Percentiles rank a stretch among this genome's conserved stretches.
Evolutionary conservation across 352 stramenopile species (phyloP).

Genomic region (Globisporangium spinosum): DNA sequence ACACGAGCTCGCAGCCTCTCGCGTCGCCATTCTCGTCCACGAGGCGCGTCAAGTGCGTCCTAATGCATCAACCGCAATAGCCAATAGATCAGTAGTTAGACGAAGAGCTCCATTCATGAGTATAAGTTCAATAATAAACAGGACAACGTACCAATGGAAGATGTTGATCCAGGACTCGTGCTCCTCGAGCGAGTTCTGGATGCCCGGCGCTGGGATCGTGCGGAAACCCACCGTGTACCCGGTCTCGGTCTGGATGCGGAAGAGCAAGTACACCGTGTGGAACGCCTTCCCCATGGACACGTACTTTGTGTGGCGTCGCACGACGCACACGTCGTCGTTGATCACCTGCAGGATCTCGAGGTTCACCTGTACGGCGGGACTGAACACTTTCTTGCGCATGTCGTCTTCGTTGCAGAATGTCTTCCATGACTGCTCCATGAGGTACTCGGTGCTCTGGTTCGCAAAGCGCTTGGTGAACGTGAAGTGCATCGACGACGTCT

Average conservation of each 20-base stretch:
- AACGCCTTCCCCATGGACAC: conserved; percentile 42
- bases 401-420: conserved; percentile 43
- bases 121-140: background rate
- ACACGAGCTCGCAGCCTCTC: conserved; percentile 35
- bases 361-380: conserved; percentile 35
- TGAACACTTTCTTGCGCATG: conserved; percentile 53
- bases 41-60: conserved; percentile 35
- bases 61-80: conserved; percentile 3
- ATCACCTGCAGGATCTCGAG: conserved; percentile 48
- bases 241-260: conserved; percentile 43
- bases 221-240: conserved; percentile 69
- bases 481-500: conserved; percentile 50
- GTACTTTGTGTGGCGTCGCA: conserved; percentile 59
- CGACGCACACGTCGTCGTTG: conserved; percentile 45
- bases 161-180: conserved; percentile 59
- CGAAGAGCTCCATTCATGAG: background rate
- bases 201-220: conserved; percentile 45
- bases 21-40: conserved; percentile 21
- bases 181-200: conserved; percentile 45
- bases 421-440: conserved; percentile 52
- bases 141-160: conserved; percentile 48
- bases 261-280: conserved; percentile 72
- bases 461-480: conserved; percentile 54
- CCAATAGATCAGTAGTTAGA: background rate
- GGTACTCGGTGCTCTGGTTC: conserved; percentile 24